Conservation (phyloP, 1,284 basidiomycete genomes). For the Sanghuangporus baumii region DNA sequence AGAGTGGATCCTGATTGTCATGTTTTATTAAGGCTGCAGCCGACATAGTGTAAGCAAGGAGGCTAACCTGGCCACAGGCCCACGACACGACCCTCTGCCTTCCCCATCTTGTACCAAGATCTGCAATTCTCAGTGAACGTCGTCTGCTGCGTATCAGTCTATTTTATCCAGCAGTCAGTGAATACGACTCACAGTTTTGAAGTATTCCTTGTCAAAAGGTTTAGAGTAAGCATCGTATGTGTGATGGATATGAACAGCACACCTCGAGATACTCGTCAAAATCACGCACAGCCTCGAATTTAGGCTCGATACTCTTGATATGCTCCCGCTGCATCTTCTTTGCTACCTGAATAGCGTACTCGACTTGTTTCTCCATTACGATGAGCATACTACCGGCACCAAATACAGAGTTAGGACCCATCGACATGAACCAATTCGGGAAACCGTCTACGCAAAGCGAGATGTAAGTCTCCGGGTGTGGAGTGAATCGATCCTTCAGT, state of each 20-base stretch:
- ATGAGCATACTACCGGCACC: slow-evolving; percentile 43
- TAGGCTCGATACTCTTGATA: slow-evolving; percentile 52
- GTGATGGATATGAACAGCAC: slow-evolving; percentile 1
- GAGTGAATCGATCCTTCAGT: slow-evolving; percentile 44
- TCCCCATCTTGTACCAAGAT: slow-evolving; percentile 63
- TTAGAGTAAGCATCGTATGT: neutral
- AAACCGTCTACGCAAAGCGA: slow-evolving; percentile 53
- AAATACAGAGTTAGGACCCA: slow-evolving; percentile 51
- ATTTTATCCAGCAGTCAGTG: neutral
- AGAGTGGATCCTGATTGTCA: neutral
- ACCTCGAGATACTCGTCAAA: slow-evolving; percentile 53
- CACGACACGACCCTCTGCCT: slow-evolving; percentile 49
- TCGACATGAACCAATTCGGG: slow-evolving; percentile 52
- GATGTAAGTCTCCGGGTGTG: slow-evolving; percentile 51
- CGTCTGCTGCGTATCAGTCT: slow-evolving; percentile 32
- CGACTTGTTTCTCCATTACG: slow-evolving; percentile 49
- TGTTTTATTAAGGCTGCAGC: neutral
- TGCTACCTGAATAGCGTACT: slow-evolving; percentile 46
- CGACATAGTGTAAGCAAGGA: too few species aligned
- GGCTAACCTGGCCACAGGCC: slow-evolving; percentile 52
- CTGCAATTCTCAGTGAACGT: slow-evolving; percentile 53
- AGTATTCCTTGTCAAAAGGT: slow-evolving; percentile 29
- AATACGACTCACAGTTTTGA: slow-evolving; percentile 35
- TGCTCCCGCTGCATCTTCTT: slow-evolving; percentile 54
- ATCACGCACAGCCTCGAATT: slow-evolving; percentile 49